Evolutionary conservation across 768 basidiomycete species (phyloP), one percentile per base, ranked within the genome.

Genomic region (Termitomyces sp.): DNA sequence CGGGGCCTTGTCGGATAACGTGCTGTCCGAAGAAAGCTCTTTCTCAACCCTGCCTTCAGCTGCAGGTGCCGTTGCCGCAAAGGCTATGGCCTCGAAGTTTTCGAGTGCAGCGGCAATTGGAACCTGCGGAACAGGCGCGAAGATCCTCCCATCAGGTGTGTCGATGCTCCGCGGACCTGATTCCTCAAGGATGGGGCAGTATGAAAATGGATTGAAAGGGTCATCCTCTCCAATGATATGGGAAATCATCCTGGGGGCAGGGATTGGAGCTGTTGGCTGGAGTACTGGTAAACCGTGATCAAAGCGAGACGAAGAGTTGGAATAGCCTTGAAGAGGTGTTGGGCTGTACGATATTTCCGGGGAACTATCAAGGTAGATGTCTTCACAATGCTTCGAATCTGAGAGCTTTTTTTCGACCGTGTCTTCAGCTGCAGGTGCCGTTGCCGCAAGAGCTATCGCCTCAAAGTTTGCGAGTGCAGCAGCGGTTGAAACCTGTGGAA

Each of bases 81-180:
- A 28, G 1, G 51, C 56, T 1, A 51, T 37, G 10, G 22, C 34
- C 28, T 58, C 53, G 21, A 58, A 58, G 12, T 42, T 42, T 1
- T 38, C 45, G 10, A 55, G 40, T 10, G 48, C 53, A 0, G 54
- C 40, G 8, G 45, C 44, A 17, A 37, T 55, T 3, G 50, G 28
- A 15, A 35, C 32, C 32, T 45, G 45, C 14, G 58, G 58, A 2
- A 55, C 34, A 28, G 58, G 58, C 3, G 58, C 53, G 8, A 45
- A 34, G 45, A 58, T 52, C 40, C 12, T 52, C 9, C 38, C 54
- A 6, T 28, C 17, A 17, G 43, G 32, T 0, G 35, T 46, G 37
- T 51, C 48, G 22, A 54, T 51, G 22, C 22, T 51, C 11, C 51
- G 30, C 12, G 45, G 32, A 2, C 22, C n/a, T 21, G 24, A 12